Percentiles rank a stretch among this genome's conserved stretches.
phyloP scores from a whole-genome alignment of 306 rosid genomes.

The Macrotyloma uniflorum region DNA sequence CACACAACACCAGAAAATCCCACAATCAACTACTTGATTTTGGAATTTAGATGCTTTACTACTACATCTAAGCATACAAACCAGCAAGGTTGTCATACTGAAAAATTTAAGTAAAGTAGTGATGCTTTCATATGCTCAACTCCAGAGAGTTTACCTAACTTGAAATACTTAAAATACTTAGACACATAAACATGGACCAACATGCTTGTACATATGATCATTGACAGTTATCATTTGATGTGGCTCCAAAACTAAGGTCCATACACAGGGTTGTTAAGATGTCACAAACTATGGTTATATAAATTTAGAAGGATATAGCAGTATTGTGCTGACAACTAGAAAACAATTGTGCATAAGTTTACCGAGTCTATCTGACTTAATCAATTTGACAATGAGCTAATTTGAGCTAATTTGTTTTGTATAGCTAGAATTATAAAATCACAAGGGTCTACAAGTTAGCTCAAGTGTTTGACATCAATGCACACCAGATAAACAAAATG shows the following conservation, averaged over 20 bases:
- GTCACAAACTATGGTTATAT: background rate
- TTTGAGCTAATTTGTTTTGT: background rate
- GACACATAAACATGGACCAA: background rate
- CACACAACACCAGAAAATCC: background rate
- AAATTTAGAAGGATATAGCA: background rate
- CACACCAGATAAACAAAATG: background rate
- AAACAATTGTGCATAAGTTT: background rate
- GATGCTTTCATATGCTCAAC: background rate
- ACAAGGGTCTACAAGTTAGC: background rate
- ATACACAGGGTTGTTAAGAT: background rate
- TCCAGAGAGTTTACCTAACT: background rate
- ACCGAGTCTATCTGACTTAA: background rate
- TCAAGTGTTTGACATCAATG: background rate
- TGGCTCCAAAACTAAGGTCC: background rate
- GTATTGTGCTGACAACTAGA: no score
- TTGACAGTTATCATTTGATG: background rate
- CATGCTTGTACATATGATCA: background rate
- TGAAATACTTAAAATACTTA: background rate
- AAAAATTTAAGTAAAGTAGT: background rate
- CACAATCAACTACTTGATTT: background rate
- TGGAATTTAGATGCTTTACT: conserved; percentile 8
- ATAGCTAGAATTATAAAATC: background rate
- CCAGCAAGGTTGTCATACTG: background rate
- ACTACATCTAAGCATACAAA: background rate
- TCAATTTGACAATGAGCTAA: background rate